phyloP scores from a whole-genome alignment of 768 basidiomycete genomes.

The Mrakia gelida region DNA sequence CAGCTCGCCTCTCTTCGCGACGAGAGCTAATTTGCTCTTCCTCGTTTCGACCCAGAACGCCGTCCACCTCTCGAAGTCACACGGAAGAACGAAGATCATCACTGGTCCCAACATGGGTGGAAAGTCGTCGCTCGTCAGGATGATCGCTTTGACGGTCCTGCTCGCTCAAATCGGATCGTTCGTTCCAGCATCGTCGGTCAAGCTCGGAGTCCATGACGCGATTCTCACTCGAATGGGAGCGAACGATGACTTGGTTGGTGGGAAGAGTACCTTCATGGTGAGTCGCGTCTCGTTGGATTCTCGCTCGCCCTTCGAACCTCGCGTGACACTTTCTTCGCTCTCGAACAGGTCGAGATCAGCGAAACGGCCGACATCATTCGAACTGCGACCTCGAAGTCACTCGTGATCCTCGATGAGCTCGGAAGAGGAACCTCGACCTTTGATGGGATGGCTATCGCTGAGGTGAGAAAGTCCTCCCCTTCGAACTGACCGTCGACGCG shows the following conservation, averaged over 20 bases:
- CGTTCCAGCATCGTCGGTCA: slow-evolving; percentile 70
- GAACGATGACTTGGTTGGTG: slow-evolving; percentile 77
- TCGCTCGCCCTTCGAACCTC: too few relatives aligned
- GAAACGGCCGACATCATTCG: slow-evolving; percentile 81
- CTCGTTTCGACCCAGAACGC: slow-evolving; percentile 40
- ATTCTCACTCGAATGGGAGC: slow-evolving; percentile 91
- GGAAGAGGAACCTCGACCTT: slow-evolving; percentile 88
- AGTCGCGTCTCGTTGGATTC: not conserved
- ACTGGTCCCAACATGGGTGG: slow-evolving; percentile 51
- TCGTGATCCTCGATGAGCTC: slow-evolving; percentile 81
- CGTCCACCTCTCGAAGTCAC: slow-evolving; percentile 1
- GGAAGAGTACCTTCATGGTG: slow-evolving; percentile 59
- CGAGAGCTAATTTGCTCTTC: not conserved
- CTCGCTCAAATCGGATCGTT: slow-evolving; percentile 85
- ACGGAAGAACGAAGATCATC: slow-evolving; percentile 51
- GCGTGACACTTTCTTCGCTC: too few relatives aligned
- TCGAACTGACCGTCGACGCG: slow-evolving; percentile 35
- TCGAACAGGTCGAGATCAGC: slow-evolving; percentile 88
- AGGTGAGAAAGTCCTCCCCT: slow-evolving; percentile 29
- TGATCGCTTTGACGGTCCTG: slow-evolving; percentile 63
- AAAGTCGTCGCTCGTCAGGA: slow-evolving; percentile 57
- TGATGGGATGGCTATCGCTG: slow-evolving; percentile 59
- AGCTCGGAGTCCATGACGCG: slow-evolving; percentile 72
- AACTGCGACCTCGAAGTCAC: slow-evolving; percentile 64
- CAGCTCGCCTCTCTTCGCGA: not conserved